Evolutionary conservation across 345 rosid species (phyloP).

Genomic region (Lenwebbia sp.): DNA sequence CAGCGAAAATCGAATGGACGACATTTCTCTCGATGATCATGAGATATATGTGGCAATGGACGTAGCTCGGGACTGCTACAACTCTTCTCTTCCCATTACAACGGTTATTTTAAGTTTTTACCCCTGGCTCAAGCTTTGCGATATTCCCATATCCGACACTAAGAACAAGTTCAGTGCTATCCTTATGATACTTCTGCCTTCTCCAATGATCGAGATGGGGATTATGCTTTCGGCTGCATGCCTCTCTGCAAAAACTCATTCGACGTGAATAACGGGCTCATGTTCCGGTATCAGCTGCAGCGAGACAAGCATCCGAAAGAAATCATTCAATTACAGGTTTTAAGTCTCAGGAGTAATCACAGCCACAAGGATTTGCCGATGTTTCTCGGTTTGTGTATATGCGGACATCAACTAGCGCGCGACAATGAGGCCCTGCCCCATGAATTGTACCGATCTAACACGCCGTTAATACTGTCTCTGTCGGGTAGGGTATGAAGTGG

Average conservation of each 20-base stretch:
- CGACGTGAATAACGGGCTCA: background rate
- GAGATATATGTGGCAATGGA: background rate
- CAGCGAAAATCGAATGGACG: background rate
- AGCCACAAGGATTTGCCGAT: background rate
- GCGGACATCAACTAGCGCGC: background rate
- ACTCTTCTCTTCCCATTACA: too few relatives aligned
- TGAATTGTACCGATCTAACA: background rate
- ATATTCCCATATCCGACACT: constrained; percentile 1
- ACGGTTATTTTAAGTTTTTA: background rate
- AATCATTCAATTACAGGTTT: background rate
- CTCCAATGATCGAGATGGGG: background rate
- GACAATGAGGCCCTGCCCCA: background rate
- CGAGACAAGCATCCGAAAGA: background rate
- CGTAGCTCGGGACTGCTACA: background rate
- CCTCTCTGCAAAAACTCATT: background rate
- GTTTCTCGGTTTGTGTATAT: background rate
- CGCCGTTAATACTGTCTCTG: background rate
- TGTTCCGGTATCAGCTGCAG: constrained; percentile 6
- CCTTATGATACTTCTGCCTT: background rate
- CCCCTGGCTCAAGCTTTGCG: background rate
- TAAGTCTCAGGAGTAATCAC: background rate
- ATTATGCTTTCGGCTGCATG: background rate
- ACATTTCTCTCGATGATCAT: background rate
- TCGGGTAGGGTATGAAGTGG: background rate
- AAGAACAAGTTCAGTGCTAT: background rate